A percentile compares a stretch with the other conserved stretches of the same genome.
These are phyloP conservation scores for Trypanosoma scelopori DNA, from an alignment of 208 protist genomes.

Conservation along the genomic window DNA sequence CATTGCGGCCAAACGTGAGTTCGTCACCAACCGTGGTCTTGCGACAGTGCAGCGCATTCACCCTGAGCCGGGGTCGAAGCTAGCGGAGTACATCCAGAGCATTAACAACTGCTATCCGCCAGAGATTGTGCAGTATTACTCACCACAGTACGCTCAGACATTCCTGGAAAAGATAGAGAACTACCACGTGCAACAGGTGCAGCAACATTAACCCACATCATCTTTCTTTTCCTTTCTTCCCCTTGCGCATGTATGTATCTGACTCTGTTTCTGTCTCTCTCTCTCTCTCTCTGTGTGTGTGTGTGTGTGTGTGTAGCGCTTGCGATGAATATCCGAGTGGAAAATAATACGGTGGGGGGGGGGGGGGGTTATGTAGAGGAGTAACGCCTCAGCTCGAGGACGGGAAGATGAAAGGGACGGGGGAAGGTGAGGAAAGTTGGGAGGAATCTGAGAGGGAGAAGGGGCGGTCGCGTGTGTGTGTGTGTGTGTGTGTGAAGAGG, in stretches of 20 bases:
- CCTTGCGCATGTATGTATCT: no score
- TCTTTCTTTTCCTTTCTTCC: no score
- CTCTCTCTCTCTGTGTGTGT: no score
- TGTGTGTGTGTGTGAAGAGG: neutral
- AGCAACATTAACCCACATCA: slow-evolving; percentile 51
- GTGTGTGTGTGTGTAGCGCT: neutral
- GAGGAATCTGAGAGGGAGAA: no score
- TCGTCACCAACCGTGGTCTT: slow-evolving; percentile 94
- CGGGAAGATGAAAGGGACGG: no score
- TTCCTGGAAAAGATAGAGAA: slow-evolving; percentile 96
- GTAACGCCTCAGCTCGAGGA: no score
- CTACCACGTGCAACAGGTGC: slow-evolving; percentile 86
- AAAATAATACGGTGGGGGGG: neutral
- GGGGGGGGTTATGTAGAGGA: no score
- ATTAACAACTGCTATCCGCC: slow-evolving; percentile 98
- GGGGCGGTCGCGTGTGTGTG: no score
- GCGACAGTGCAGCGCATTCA: slow-evolving; percentile 96
- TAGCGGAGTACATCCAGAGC: slow-evolving; percentile 95
- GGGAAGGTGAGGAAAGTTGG: no score
- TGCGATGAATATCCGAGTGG: neutral
- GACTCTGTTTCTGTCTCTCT: no score
- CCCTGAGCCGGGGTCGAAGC: slow-evolving; percentile 93
- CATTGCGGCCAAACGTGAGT: slow-evolving; percentile 95
- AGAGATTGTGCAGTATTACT: slow-evolving; percentile 98
- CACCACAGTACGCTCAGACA: slow-evolving; percentile 94